These are phyloP conservation scores for Xylariomycetidae sp. DNA, from an alignment of 2,329 filamentous ascomycete genomes.

Conservation along the genomic window DNA sequence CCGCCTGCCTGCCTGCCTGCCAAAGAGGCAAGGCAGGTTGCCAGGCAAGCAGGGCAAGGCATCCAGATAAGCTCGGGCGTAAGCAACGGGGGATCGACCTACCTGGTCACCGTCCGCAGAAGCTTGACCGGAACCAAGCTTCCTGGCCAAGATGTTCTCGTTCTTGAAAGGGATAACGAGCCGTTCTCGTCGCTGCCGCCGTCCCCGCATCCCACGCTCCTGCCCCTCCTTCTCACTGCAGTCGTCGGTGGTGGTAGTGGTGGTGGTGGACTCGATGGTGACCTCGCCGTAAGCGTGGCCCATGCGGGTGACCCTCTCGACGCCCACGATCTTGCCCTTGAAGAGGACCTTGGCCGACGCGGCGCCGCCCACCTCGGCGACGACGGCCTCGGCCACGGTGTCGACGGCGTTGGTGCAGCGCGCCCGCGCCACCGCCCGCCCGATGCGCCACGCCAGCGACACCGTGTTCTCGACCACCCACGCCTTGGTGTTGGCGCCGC, in stretches of 20 bases:
- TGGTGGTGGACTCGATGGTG: slow-evolving; percentile 37
- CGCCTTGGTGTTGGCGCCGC: slow-evolving; percentile 41
- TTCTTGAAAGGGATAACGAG: slow-evolving; percentile 61
- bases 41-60: no score
- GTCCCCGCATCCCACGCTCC: slow-evolving; percentile 39
- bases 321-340: slow-evolving; percentile 57
- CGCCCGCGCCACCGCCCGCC: slow-evolving; percentile 50
- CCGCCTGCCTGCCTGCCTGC: no score
- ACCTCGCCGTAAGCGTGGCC: slow-evolving; percentile 57
- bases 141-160: slow-evolving; percentile 60
- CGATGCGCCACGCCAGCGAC: slow-evolving; percentile 53
- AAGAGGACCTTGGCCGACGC: slow-evolving; percentile 51
- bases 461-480: slow-evolving; percentile 48
- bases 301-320: slow-evolving; percentile 49
- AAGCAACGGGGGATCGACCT: not conserved
- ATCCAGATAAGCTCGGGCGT: no score
- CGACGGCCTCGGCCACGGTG: slow-evolving; percentile 50
- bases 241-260: not conserved
- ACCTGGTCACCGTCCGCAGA: not conserved
- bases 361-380: slow-evolving; percentile 50
- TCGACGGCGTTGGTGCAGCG: slow-evolving; percentile 31
- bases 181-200: slow-evolving; percentile 35
- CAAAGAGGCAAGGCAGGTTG: no score
- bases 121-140: slow-evolving; percentile 7
- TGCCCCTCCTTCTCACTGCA: slow-evolving; percentile 16